These are phyloP conservation scores for Alternaria novae-zelandiae DNA, from an alignment of 2,329 filamentous ascomycete species.

Conservation along the genomic window DNA sequence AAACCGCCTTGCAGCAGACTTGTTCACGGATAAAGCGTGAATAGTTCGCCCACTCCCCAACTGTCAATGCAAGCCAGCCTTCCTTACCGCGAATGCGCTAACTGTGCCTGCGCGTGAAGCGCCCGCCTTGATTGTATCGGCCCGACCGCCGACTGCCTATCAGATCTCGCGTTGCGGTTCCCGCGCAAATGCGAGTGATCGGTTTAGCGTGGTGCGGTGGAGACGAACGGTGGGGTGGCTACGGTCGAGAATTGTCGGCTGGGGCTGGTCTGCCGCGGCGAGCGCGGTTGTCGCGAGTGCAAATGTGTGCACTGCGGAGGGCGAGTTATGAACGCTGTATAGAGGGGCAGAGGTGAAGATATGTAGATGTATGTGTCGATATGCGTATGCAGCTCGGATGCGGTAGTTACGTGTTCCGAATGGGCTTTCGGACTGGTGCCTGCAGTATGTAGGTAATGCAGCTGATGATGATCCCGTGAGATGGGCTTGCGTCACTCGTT, in stretches of 20 bases:
- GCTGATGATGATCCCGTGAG: conserved; percentile 4
- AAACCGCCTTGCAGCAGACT: conserved; percentile 20
- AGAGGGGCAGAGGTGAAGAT: background rate
- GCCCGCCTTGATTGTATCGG: conserved; percentile 23
- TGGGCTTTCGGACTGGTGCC: background rate
- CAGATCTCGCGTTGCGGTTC: conserved; percentile 22
- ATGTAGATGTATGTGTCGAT: background rate
- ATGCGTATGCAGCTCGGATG: background rate
- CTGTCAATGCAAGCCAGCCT: conserved; percentile 29
- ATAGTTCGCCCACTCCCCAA: conserved; percentile 23
- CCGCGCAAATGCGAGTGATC: conserved; percentile 31
- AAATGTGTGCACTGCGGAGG: background rate
- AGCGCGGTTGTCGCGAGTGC: conserved; percentile 22
- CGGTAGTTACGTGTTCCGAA: background rate
- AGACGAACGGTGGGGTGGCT: conserved; percentile 20
- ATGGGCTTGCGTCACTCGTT: conserved; percentile 5
- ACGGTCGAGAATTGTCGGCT: conserved; percentile 1
- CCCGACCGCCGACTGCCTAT: conserved; percentile 28
- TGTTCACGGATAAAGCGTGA: conserved; percentile 28
- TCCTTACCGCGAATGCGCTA: conserved; percentile 11
- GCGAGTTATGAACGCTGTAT: background rate
- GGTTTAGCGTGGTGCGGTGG: conserved; percentile 24
- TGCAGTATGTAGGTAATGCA: background rate
- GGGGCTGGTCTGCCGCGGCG: conserved; percentile 24
- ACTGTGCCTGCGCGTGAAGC: conserved; percentile 23